Evolutionary conservation across 2,329 filamentous ascomycete genomes (phyloP).

Genomic region (Tolypocladium ovalisporum): DNA sequence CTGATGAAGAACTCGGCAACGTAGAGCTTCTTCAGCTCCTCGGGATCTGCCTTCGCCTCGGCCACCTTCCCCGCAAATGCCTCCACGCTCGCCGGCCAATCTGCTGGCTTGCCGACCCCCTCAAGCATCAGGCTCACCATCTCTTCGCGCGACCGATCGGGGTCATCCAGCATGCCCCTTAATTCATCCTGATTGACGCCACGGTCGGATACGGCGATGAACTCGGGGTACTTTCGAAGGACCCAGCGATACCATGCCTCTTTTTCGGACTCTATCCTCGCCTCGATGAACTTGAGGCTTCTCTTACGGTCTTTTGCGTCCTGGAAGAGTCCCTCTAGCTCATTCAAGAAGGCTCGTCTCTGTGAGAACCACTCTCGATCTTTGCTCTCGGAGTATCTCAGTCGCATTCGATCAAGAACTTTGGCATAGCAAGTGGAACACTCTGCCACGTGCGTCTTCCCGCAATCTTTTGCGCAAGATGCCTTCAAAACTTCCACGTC

Average conservation of each 20-base stretch:
- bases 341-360: conserved; percentile 35
- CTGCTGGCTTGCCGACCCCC: conserved; percentile 21
- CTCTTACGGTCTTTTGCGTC: conserved; percentile 32
- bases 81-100: conserved; percentile 22
- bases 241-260: conserved; percentile 41
- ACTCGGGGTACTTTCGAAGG: conserved; percentile 25
- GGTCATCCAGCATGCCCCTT: conserved; percentile 23
- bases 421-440: conserved; percentile 38
- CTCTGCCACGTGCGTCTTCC: conserved; percentile 29
- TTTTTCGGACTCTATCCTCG: conserved; percentile 39
- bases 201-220: conserved; percentile 21
- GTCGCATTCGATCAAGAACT: conserved; percentile 33
- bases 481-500: conserved; percentile 31
- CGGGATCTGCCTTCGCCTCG: conserved; percentile 16
- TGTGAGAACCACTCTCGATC: conserved; percentile 41
- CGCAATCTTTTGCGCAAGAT: conserved; percentile 31
- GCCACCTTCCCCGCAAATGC: conserved; percentile 21
- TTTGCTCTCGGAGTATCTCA: conserved; percentile 21
- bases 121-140: conserved; percentile 24
- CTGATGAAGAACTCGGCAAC: conserved; percentile 30
- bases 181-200: conserved; percentile 20
- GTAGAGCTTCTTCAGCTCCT: conserved; percentile 26
- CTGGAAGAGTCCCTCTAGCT: conserved; percentile 37
- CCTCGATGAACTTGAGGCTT: conserved; percentile 35
- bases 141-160: conserved; percentile 23